phyloP scores from a whole-genome alignment of 2,329 filamentous ascomycete genomes.

The Fusarium sp. region DNA sequence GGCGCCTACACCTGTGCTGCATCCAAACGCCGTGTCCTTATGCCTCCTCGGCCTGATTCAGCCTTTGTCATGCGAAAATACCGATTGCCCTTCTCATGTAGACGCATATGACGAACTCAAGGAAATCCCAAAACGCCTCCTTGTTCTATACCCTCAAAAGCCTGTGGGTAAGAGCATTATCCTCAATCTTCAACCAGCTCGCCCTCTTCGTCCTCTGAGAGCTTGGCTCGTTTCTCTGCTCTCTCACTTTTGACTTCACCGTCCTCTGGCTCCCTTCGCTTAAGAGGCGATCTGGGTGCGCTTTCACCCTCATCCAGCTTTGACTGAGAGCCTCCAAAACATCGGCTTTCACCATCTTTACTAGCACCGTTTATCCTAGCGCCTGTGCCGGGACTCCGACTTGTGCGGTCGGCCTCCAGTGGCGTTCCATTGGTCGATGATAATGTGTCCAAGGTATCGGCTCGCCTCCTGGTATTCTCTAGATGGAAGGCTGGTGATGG shows the following conservation, averaged over 20 bases:
- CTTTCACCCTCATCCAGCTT: slow-evolving; percentile 47
- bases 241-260: slow-evolving; percentile 47
- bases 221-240: slow-evolving; percentile 55
- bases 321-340: slow-evolving; percentile 50
- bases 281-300: slow-evolving; percentile 50
- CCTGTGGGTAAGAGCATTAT: slow-evolving; percentile 6
- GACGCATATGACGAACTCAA: slow-evolving; percentile 20
- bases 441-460: slow-evolving; percentile 54
- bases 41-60: slow-evolving; percentile 25
- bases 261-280: slow-evolving; percentile 55
- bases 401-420: slow-evolving; percentile 57
- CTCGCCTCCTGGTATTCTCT: slow-evolving; percentile 63
- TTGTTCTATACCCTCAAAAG: slow-evolving; percentile 33
- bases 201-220: slow-evolving; percentile 61
- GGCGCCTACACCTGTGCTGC: slow-evolving; percentile 29
- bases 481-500: slow-evolving; percentile 65
- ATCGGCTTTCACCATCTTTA: slow-evolving; percentile 45
- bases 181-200: slow-evolving; percentile 53
- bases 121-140: slow-evolving; percentile 37
- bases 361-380: slow-evolving; percentile 53
- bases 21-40: slow-evolving; percentile 43
- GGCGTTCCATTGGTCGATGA: slow-evolving; percentile 62
- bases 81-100: slow-evolving; percentile 20
- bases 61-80: slow-evolving; percentile 33
- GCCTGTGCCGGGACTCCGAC: slow-evolving; percentile 61